Evolutionary conservation across 208 protist species (phyloP).

Genomic region (Naegleria gruberi): DNA sequence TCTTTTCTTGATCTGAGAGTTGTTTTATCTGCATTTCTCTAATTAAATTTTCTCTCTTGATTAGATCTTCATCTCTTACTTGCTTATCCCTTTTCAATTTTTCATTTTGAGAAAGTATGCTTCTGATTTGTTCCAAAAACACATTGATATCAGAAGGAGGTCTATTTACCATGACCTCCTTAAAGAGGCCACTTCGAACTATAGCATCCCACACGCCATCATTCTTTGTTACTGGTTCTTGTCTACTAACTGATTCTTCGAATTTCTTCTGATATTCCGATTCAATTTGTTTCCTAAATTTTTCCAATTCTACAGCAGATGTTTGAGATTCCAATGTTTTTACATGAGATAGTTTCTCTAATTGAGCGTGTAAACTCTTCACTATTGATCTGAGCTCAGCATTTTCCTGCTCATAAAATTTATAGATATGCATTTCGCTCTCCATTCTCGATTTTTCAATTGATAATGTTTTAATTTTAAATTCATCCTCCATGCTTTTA

Average conservation of each 20-base stretch:
- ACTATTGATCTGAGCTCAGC: background rate
- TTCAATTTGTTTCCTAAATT: slow-evolving; percentile 4
- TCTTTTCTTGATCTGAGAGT: background rate
- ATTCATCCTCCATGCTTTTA: background rate
- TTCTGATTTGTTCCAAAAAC: background rate
- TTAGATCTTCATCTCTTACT: background rate
- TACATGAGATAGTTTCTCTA: background rate
- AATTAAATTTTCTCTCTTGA: background rate
- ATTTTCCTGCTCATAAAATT: slow-evolving; percentile 13
- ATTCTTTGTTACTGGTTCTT: background rate
- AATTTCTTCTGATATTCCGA: background rate
- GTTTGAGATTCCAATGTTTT: background rate
- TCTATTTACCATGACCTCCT: background rate
- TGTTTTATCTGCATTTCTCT: background rate
- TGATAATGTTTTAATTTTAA: background rate
- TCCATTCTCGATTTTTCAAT: background rate
- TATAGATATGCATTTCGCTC: background rate
- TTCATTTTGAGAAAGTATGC: background rate
- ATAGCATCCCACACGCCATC: background rate
- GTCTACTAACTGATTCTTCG: background rate
- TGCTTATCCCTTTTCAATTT: slow-evolving; percentile 6
- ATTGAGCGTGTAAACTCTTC: background rate
- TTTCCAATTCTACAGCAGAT: background rate
- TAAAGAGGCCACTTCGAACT: background rate
- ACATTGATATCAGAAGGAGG: background rate